A percentile compares a stretch with the other conserved stretches of the same genome.
phyloP scores from a whole-genome alignment of 768 basidiomycete genomes.

The Ramaria sp. region DNA sequence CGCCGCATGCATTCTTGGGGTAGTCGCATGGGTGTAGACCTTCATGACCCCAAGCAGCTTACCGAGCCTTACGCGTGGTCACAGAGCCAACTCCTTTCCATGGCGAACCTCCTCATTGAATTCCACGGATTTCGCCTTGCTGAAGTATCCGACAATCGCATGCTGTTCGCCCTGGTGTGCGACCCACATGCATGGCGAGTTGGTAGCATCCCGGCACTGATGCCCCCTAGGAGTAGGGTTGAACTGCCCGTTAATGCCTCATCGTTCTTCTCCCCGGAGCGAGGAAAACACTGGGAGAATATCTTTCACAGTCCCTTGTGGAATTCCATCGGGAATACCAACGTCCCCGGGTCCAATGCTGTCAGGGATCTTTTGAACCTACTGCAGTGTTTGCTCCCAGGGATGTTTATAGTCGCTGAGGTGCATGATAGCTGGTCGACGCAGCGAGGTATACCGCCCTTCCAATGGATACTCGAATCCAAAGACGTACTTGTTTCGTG shows the following conservation, averaged over 20 bases:
- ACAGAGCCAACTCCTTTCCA: neutral
- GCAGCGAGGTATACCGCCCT: neutral
- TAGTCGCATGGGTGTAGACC: neutral
- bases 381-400: conserved; percentile 62
- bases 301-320: conserved; percentile 61
- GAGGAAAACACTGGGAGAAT: conserved; percentile 82
- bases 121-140: neutral
- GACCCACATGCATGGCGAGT: neutral
- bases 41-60: neutral
- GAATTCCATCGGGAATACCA: conserved; percentile 11
- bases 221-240: conserved; percentile 35
- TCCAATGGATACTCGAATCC: neutral
- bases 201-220: neutral
- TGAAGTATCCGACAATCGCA: neutral
- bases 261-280: conserved; percentile 77
- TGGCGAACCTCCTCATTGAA: neutral
- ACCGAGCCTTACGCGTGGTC: neutral
- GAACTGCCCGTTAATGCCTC: conserved; percentile 70
- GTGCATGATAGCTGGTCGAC: neutral
- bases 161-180: neutral
- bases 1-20: neutral
- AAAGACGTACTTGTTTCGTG: neutral
- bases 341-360: conserved; percentile 15
- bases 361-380: conserved; percentile 60
- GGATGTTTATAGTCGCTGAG: conserved; percentile 41